Evolutionary conservation across 2,329 filamentous ascomycete genomes (phyloP).

Genomic region (Clarireedia homoeocarpa): DNA sequence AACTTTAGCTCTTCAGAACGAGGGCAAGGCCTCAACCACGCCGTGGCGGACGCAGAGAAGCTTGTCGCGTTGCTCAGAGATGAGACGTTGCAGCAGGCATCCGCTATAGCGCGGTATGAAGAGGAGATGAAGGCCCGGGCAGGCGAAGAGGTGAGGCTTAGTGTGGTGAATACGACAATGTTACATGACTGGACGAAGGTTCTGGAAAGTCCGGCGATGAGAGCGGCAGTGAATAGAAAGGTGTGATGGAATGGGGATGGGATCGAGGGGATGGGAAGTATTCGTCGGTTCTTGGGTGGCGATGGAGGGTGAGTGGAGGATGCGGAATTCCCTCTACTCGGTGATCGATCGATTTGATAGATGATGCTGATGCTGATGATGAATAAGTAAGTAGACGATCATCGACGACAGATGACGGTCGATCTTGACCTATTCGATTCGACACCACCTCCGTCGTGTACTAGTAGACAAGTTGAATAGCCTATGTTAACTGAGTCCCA

Average conservation of each 20-base stretch:
- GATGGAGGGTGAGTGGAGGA: no score
- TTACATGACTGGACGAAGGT: constrained; percentile 36
- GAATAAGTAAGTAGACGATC: no score
- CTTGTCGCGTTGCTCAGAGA: constrained; percentile 23
- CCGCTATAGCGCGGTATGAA: constrained; percentile 34
- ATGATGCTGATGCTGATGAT: no score
- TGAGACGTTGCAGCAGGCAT: constrained; percentile 22
- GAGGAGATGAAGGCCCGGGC: constrained; percentile 38
- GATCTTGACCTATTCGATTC: not conserved
- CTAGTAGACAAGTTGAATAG: not conserved
- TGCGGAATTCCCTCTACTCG: no score
- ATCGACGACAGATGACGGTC: not conserved
- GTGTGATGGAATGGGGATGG: not conserved
- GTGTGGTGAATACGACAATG: constrained; percentile 37
- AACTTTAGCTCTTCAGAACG: constrained; percentile 33
- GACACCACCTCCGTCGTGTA: not conserved
- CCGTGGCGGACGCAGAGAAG: constrained; percentile 36
- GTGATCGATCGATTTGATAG: no score
- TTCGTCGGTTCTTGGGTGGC: not conserved
- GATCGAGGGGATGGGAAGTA: not conserved
- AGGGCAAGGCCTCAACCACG: constrained; percentile 42
- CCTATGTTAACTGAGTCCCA: not conserved
- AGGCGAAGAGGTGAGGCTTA: constrained; percentile 36
- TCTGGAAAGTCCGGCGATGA: constrained; percentile 26
- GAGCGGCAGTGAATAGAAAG: constrained; percentile 4